These are phyloP conservation scores for Xylaria scruposa DNA, from an alignment of 495 filamentous ascomycete species.

Conservation along the genomic window DNA sequence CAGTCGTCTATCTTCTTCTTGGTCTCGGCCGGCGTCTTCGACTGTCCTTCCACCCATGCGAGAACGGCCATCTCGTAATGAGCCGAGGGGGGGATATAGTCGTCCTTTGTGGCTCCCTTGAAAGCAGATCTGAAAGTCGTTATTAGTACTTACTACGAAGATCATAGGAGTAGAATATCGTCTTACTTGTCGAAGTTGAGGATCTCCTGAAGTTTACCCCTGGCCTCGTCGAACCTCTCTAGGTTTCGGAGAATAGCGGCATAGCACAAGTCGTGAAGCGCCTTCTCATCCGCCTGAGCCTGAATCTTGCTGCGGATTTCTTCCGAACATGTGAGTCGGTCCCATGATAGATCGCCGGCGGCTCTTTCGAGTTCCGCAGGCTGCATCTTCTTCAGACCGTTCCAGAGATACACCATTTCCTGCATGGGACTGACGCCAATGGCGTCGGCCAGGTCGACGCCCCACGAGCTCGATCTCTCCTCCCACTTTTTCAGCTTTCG, in stretches of 20 bases:
- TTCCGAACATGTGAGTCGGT: slow-evolving; percentile 57
- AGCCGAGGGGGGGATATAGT: slow-evolving; percentile 81
- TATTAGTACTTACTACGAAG: background rate
- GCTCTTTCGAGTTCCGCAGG: slow-evolving; percentile 67
- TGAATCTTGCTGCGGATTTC: slow-evolving; percentile 64
- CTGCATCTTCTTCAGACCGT: slow-evolving; percentile 78
- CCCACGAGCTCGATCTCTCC: slow-evolving; percentile 71
- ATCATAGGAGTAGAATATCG: background rate
- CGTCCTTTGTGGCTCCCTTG: slow-evolving; percentile 77
- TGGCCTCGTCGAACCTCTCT: slow-evolving; percentile 67
- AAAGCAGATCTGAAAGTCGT: slow-evolving; percentile 58
- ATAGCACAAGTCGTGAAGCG: slow-evolving; percentile 68
- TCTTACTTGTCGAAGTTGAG: slow-evolving; percentile 64
- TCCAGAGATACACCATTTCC: slow-evolving; percentile 99
- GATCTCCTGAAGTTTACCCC: slow-evolving; percentile 66
- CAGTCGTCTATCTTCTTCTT: slow-evolving; percentile 63
- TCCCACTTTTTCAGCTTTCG: slow-evolving; percentile 93
- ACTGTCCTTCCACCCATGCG: slow-evolving; percentile 68
- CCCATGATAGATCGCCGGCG: slow-evolving; percentile 69
- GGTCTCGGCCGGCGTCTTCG: slow-evolving; percentile 24
- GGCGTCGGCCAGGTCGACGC: slow-evolving; percentile 77
- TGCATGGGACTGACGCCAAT: slow-evolving; percentile 82
- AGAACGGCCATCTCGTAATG: slow-evolving; percentile 90
- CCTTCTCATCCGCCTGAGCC: slow-evolving; percentile 79
- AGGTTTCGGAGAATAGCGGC: slow-evolving; percentile 71